These are phyloP conservation scores for Alloteropsis semialata DNA, from an alignment of 176 grass and related monocot genomes.

Conservation along the genomic window DNA sequence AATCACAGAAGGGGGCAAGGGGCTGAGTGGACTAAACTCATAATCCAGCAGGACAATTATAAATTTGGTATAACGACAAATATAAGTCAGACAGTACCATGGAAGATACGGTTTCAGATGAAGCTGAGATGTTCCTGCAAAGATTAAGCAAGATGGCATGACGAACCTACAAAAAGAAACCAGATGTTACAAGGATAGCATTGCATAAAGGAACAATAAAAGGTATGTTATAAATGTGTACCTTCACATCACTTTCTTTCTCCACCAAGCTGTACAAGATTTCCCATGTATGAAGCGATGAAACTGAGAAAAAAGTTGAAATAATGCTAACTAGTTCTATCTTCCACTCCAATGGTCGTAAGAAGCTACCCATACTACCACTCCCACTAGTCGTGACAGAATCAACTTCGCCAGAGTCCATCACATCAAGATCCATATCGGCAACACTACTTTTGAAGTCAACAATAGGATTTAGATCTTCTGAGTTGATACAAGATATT, in stretches of 20 bases:
- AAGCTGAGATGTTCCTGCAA: slow-evolving; percentile 61
- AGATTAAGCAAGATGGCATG: slow-evolving; percentile 72
- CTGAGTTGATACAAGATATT: slow-evolving; percentile 39
- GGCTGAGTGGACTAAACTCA: slow-evolving; percentile 2
- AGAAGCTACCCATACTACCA: slow-evolving; percentile 46
- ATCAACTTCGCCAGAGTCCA: slow-evolving; percentile 59
- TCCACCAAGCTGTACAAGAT: slow-evolving; percentile 57
- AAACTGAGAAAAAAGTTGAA: slow-evolving; percentile 67
- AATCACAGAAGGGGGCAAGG: no score
- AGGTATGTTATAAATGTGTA: slow-evolving; percentile 31
- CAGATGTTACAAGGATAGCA: slow-evolving; percentile 20
- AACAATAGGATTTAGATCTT: slow-evolving; percentile 40
- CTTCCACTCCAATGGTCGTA: slow-evolving; percentile 54
- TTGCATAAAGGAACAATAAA: slow-evolving; percentile 29
- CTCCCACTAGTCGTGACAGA: slow-evolving; percentile 36
- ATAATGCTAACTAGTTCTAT: slow-evolving; percentile 63
- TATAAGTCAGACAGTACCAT: slow-evolving; percentile 49
- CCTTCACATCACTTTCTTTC: slow-evolving; percentile 67
- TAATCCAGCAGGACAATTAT: slow-evolving; percentile 21
- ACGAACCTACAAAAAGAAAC: slow-evolving; percentile 49
- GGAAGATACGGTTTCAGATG: slow-evolving; percentile 52
- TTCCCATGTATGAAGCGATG: slow-evolving; percentile 75
- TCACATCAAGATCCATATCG: slow-evolving; percentile 85
- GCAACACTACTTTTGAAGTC: slow-evolving; percentile 49
- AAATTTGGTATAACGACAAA: slow-evolving; percentile 21